Evolutionary conservation across 129 eudicot genomes (phyloP).

Genomic region (Saposhnikovia divaricata): DNA sequence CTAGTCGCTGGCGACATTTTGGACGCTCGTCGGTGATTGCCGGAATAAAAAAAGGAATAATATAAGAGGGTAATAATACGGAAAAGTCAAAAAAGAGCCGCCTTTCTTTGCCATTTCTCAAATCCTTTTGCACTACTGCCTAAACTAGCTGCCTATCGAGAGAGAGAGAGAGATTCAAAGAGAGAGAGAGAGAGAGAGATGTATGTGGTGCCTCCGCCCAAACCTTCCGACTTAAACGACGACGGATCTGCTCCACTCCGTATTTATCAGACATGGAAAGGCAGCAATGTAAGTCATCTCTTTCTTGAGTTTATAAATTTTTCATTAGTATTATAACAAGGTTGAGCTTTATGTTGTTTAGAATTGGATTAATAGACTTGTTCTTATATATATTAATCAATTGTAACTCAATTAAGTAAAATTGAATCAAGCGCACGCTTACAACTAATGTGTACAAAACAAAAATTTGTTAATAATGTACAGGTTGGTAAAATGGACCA

Average conservation of each 20-base stretch:
- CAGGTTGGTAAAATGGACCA: too few species aligned
- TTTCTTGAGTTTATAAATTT: too few species aligned
- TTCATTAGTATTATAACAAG: too few species aligned
- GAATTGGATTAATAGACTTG: not conserved
- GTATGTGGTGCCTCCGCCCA: constrained; percentile 48
- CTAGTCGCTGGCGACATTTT: too few species aligned
- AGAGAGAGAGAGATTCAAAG: not conserved
- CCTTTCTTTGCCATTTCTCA: not conserved
- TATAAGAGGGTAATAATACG: not conserved
- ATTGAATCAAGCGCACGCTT: too few species aligned
- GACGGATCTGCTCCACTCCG: constrained; percentile 26
- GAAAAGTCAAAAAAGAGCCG: not conserved
- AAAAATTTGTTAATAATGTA: not conserved
- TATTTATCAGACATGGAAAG: constrained; percentile 51
- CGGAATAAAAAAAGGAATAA: not conserved
- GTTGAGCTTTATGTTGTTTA: too few species aligned
- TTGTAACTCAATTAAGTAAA: too few species aligned
- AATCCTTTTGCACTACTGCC: not conserved
- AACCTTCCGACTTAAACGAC: constrained; percentile 27
- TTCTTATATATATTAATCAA: too few species aligned
- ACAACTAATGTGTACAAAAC: too few species aligned
- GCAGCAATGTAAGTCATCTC: constrained; percentile 40
- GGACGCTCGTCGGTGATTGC: not conserved
- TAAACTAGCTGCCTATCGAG: too few species aligned
- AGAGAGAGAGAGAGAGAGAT: constrained; percentile 24